Percentiles rank a stretch among this genome's conserved stretches.
Evolutionary conservation across 306 rosid species (phyloP).

Genomic region (Cercis canadensis): DNA sequence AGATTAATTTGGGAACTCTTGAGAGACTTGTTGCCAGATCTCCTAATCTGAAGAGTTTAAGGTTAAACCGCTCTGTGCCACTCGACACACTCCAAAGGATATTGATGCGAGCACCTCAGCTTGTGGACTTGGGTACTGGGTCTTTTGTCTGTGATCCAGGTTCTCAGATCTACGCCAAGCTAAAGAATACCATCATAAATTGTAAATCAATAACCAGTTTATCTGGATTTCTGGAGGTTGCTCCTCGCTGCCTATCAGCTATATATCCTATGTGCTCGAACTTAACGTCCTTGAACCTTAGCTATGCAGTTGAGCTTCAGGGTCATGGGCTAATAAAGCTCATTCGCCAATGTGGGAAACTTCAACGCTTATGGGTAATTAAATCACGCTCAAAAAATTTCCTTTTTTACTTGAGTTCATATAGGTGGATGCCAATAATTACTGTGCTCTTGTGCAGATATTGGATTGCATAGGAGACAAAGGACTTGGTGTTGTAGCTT

Average conservation of each 20-base stretch:
- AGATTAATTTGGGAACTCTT: slow-evolving; percentile 65
- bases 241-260: slow-evolving; percentile 67
- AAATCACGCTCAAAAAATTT: neutral
- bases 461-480: slow-evolving; percentile 87
- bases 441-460: slow-evolving; percentile 51
- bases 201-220: slow-evolving; percentile 78
- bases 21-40: slow-evolving; percentile 92
- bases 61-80: slow-evolving; percentile 78
- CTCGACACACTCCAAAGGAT: slow-evolving; percentile 63
- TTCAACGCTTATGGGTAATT: slow-evolving; percentile 87
- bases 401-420: neutral
- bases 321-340: slow-evolving; percentile 64
- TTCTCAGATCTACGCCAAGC: slow-evolving; percentile 52
- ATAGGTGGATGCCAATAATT: slow-evolving; percentile 20
- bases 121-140: slow-evolving; percentile 83
- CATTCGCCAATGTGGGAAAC: slow-evolving; percentile 61
- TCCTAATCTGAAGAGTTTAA: slow-evolving; percentile 80
- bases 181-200: slow-evolving; percentile 52
- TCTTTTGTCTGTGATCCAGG: slow-evolving; percentile 61
- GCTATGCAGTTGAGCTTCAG: slow-evolving; percentile 84
- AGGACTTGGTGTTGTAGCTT: slow-evolving; percentile 80
- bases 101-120: slow-evolving; percentile 70
- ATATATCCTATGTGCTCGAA: slow-evolving; percentile 69
- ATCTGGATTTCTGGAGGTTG: slow-evolving; percentile 86
- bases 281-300: slow-evolving; percentile 79